Evolutionary conservation across 495 filamentous ascomycete species (phyloP).

Genomic region (Tuber microsphaerosporum): DNA sequence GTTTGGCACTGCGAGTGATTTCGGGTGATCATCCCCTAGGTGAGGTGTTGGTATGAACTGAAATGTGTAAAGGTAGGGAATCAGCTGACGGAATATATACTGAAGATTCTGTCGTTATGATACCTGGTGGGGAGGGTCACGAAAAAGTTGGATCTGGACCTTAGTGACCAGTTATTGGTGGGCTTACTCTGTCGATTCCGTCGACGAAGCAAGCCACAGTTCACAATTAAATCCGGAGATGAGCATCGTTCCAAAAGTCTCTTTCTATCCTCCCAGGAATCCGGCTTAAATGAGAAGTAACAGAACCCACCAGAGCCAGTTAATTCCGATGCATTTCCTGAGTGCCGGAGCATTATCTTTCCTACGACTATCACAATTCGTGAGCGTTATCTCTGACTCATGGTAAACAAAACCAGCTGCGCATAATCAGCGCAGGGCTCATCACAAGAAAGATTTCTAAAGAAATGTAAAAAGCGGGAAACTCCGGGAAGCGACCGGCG

Average conservation of each 20-base stretch:
- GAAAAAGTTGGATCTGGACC: not conserved
- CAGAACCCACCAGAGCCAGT: not conserved
- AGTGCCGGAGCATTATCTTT: not conserved
- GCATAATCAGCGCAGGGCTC: conserved; percentile 5
- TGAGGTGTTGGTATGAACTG: not conserved
- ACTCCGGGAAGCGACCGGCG: not conserved
- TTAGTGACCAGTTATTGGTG: not conserved
- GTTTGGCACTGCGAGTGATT: not conserved
- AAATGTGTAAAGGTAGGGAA: not conserved
- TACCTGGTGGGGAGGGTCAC: not conserved
- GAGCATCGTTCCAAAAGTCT: not conserved
- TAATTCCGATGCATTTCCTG: not conserved
- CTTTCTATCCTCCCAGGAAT: not conserved
- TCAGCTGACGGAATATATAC: not conserved
- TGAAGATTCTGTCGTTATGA: not conserved
- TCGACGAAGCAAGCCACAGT: not conserved
- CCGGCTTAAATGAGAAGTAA: not conserved
- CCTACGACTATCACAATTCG: conserved; percentile 2
- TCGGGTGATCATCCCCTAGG: not conserved
- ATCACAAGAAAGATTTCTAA: not conserved
- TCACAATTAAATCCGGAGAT: conserved; percentile 3
- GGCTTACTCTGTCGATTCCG: not conserved
- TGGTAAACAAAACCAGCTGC: not conserved
- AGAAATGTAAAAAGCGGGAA: not conserved
- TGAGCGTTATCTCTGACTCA: conserved; percentile 1